Evolutionary conservation across 2,329 filamentous ascomycete species (phyloP).

Genomic region (Amauroascus niger): DNA sequence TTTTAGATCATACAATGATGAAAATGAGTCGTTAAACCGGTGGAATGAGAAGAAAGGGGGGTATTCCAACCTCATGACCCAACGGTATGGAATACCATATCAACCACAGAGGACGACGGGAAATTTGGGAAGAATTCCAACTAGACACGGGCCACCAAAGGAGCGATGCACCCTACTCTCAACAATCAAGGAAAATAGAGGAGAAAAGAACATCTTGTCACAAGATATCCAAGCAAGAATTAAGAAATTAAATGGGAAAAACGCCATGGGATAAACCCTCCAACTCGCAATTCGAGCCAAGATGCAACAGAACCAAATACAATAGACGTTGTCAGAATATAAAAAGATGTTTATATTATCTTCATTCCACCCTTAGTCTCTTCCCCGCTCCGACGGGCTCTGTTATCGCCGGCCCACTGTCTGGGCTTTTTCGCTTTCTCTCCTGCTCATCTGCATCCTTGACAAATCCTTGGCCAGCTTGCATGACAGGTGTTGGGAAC

Average conservation of each 20-base stretch:
- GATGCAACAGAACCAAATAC: not conserved
- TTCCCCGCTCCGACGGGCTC: conserved; percentile 25
- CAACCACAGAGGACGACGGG: not conserved
- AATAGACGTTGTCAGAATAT: not conserved
- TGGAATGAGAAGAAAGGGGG: not conserved
- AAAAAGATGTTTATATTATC: not conserved
- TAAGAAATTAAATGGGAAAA: not conserved
- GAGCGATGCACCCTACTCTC: not conserved
- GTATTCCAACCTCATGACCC: not conserved
- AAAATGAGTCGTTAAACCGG: not conserved
- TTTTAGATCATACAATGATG: conserved; percentile 4
- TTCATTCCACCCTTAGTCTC: conserved; percentile 29
- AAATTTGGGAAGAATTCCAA: not conserved
- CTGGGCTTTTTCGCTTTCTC: conserved; percentile 38
- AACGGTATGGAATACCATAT: not conserved
- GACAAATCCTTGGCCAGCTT: conserved; percentile 33
- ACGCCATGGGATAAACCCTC: not conserved
- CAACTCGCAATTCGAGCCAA: not conserved
- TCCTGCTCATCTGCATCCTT: conserved; percentile 35
- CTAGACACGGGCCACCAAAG: not conserved
- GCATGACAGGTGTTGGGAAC: conserved; percentile 66
- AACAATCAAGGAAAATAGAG: not conserved
- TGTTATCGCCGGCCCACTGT: conserved; percentile 28
- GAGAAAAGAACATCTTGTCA: not conserved
- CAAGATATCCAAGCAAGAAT: not conserved